Percentiles rank a stretch among this genome's conserved stretches.
Evolutionary conservation across 768 basidiomycete species (phyloP).

Genomic region (Xerocomus potaroensis): DNA sequence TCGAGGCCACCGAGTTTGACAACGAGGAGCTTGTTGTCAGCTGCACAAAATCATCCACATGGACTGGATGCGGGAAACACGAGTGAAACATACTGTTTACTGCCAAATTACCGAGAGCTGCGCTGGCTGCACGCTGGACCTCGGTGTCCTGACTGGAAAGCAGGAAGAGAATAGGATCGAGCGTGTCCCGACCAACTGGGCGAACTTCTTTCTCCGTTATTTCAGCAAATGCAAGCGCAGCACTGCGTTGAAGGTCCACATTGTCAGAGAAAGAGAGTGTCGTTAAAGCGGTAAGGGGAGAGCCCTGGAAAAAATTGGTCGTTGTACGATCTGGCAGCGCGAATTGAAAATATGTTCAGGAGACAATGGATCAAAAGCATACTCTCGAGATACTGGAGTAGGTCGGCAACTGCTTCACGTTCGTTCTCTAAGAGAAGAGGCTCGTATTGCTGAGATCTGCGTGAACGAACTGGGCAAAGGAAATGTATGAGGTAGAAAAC

Average conservation of each 20-base stretch:
- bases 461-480: conserved; percentile 60
- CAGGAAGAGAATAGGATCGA: conserved; percentile 97
- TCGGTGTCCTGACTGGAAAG: conserved; percentile 97
- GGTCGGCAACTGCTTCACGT: conserved; percentile 95
- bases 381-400: conserved; percentile 98
- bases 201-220: conserved; percentile 99
- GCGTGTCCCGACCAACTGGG: conserved; percentile 92
- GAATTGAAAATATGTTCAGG: neutral
- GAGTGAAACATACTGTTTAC: conserved; percentile 79
- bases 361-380: conserved; percentile 27
- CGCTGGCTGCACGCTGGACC: conserved; percentile 96
- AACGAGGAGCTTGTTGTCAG: conserved; percentile 98
- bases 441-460: conserved; percentile 83
- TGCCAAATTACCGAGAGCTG: conserved; percentile 94
- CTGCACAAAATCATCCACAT: conserved; percentile 38
- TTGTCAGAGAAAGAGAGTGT: conserved; percentile 99
- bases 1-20: conserved; percentile 97
- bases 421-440: conserved; percentile 88
- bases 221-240: conserved; percentile 97
- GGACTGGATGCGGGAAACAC: conserved; percentile 10
- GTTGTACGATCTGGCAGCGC: conserved; percentile 71
- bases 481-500: conserved; percentile 13
- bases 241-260: conserved; percentile 96
- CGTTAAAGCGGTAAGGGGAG: conserved; percentile 88
- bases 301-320: conserved; percentile 97